These are phyloP conservation scores for Amanita exitialis DNA, from an alignment of 768 basidiomycete genomes.

Conservation along the genomic window DNA sequence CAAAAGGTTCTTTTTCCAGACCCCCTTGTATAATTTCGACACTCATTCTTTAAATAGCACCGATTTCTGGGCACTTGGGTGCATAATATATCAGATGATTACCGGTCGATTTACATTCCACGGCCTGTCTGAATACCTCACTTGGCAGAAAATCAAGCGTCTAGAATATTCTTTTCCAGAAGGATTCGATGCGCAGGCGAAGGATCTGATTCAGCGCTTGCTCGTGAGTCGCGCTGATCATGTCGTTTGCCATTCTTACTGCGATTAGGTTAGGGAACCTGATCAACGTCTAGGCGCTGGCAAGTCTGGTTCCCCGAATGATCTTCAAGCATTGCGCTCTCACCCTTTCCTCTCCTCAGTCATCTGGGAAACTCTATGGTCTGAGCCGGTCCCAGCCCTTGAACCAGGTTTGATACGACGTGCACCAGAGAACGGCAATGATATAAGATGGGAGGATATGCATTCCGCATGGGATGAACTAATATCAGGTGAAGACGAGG, in stretches of 20 bases:
- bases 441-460: slow-evolving; percentile 41
- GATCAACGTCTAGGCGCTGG: slow-evolving; percentile 50
- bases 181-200: slow-evolving; percentile 73
- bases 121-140: slow-evolving; percentile 86
- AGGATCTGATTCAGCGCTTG: slow-evolving; percentile 68
- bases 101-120: slow-evolving; percentile 88
- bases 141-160: slow-evolving; percentile 89
- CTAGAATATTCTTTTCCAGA: slow-evolving; percentile 83
- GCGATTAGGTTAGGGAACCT: slow-evolving; percentile 45
- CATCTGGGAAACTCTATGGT: slow-evolving; percentile 61
- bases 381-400: slow-evolving; percentile 43
- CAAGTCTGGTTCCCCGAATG: slow-evolving; percentile 24
- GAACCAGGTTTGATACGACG: slow-evolving; percentile 50
- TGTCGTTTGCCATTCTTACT: not conserved
- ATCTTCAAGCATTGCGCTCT: slow-evolving; percentile 37
- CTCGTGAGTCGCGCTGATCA: slow-evolving; percentile 39
- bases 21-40: not conserved
- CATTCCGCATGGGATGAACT: slow-evolving; percentile 45
- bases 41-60: slow-evolving; percentile 40
- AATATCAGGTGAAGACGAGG: slow-evolving; percentile 22
- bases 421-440: slow-evolving; percentile 18
- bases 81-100: slow-evolving; percentile 90
- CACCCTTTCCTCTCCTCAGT: slow-evolving; percentile 56
- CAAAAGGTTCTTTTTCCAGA: slow-evolving; percentile 42
- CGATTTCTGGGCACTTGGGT: slow-evolving; percentile 94